Evolutionary conservation across 106 monocot genomes (phyloP).

Genomic region (Hemerocallis citrina): DNA sequence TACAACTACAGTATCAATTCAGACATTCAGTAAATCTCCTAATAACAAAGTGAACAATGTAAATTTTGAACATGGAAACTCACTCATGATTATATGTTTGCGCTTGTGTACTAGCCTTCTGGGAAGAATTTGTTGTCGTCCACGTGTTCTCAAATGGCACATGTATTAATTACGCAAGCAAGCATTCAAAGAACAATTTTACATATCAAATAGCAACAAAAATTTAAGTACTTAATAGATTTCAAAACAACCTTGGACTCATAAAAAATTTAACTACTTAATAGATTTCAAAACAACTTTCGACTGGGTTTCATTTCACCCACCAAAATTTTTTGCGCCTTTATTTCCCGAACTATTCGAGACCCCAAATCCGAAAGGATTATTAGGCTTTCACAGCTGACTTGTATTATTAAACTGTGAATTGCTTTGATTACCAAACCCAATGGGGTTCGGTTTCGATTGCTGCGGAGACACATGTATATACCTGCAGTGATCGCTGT

Average conservation of each 20-base stretch:
- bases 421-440: constrained; percentile 24
- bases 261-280: neutral
- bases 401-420: constrained; percentile 9
- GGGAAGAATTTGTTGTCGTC: constrained; percentile 23
- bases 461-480: constrained; percentile 59
- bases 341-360: constrained; percentile 29
- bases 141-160: constrained; percentile 81
- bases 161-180: neutral
- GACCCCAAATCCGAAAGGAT: constrained; percentile 82
- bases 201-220: neutral
- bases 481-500: constrained; percentile 89
- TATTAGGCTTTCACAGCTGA: constrained; percentile 56
- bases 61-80: constrained; percentile 18
- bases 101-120: constrained; percentile 27
- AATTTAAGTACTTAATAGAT: neutral
- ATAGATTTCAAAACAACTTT: constrained; percentile 20
- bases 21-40: neutral
- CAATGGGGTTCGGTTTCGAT: constrained; percentile 30
- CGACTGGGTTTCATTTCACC: constrained; percentile 19
- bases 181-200: constrained; percentile 7
- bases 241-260: constrained; percentile 29
- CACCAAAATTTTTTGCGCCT: constrained; percentile 23
- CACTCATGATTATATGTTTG: constrained; percentile 49
- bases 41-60: constrained; percentile 1
- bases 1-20: constrained; percentile 43